Conservation (phyloP, 1,284 basidiomycete genomes). For the Calocybe gambosa region DNA sequence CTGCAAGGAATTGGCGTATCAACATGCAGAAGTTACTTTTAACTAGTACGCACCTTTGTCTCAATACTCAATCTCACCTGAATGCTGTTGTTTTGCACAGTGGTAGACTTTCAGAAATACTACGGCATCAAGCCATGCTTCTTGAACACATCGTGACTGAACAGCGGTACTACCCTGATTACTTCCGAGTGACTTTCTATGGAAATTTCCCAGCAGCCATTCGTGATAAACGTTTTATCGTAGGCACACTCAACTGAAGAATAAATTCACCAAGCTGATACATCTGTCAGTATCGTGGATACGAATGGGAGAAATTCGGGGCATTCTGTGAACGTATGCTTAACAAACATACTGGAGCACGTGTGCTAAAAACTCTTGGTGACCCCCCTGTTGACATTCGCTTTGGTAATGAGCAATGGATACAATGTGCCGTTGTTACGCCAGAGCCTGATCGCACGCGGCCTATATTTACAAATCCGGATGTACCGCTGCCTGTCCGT, state of each 20-base stretch:
- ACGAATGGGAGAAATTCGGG: constrained; percentile 85
- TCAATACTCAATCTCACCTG: constrained; percentile 1
- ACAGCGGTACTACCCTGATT: constrained; percentile 82
- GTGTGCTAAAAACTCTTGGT: constrained; percentile 68
- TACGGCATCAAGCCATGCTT: constrained; percentile 78
- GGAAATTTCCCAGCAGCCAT: constrained; percentile 86
- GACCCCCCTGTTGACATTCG: constrained; percentile 80
- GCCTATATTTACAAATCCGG: constrained; percentile 81
- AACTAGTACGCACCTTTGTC: constrained; percentile 62
- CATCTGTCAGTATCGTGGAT: constrained; percentile 71
- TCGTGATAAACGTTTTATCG: constrained; percentile 83
- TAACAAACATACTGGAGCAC: constrained; percentile 86
- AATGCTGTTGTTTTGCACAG: constrained; percentile 30
- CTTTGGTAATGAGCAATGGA: constrained; percentile 77
- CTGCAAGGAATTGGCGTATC: constrained; percentile 82
- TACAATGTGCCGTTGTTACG: constrained; percentile 81
- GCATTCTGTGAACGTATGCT: constrained; percentile 91
- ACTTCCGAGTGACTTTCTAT: constrained; percentile 91
- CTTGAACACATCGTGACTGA: constrained; percentile 81
- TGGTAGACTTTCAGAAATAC: constrained; percentile 75
- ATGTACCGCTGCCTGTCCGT: constrained; percentile 76
- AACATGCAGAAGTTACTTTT: constrained; percentile 84
- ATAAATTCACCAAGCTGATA: constrained; percentile 1
- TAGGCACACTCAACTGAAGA: constrained; percentile 30
- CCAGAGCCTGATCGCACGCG: constrained; percentile 81